Percentiles rank a stretch among this genome's conserved stretches.
Evolutionary conservation across 2,329 filamentous ascomycete genomes (phyloP).

Genomic region (Camillea tinctor): DNA sequence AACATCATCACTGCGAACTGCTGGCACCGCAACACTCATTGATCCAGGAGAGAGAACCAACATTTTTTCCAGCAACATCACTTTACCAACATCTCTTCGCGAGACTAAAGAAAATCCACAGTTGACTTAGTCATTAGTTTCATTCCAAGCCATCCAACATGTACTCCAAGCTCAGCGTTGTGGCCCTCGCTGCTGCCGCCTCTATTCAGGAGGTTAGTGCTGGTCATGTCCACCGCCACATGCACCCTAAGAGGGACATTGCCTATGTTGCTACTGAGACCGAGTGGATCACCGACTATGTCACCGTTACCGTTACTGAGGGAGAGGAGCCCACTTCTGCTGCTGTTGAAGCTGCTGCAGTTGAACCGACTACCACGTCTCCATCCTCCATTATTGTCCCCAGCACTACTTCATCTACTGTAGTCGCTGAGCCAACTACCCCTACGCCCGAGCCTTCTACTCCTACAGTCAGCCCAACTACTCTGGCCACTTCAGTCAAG

Average conservation of each 20-base stretch:
- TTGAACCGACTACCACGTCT: slow-evolving; percentile 4
- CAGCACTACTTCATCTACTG: slow-evolving; percentile 7
- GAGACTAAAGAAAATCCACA: neutral
- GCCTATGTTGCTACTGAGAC: slow-evolving; percentile 30
- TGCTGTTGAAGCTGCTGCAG: slow-evolving; percentile 4
- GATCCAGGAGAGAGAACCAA: slow-evolving; percentile 18
- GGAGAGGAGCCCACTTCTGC: slow-evolving; percentile 17
- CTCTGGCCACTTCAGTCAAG: slow-evolving; percentile 24
- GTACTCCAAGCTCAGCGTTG: slow-evolving; percentile 31
- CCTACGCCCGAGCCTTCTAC: slow-evolving; percentile 1
- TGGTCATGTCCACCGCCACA: slow-evolving; percentile 26
- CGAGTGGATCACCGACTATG: slow-evolving; percentile 30
- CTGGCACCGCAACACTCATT: slow-evolving; percentile 30
- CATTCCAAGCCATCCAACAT: slow-evolving; percentile 20
- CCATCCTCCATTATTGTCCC: neutral
- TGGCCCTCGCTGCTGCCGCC: slow-evolving; percentile 31
- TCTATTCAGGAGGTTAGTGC: slow-evolving; percentile 29
- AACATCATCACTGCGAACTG: slow-evolving; percentile 25
- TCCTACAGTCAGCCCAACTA: slow-evolving; percentile 20
- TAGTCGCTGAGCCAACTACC: slow-evolving; percentile 11
- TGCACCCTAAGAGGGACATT: slow-evolving; percentile 30
- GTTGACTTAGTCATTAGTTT: slow-evolving; percentile 6
- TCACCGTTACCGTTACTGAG: slow-evolving; percentile 28
- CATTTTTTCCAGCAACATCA: neutral
- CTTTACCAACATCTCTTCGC: neutral